Percentiles rank a stretch among this genome's conserved stretches.
Conservation (phyloP, 2,329 filamentous ascomycete genomes). For the Exophiala phaeomuriformis region DNA sequence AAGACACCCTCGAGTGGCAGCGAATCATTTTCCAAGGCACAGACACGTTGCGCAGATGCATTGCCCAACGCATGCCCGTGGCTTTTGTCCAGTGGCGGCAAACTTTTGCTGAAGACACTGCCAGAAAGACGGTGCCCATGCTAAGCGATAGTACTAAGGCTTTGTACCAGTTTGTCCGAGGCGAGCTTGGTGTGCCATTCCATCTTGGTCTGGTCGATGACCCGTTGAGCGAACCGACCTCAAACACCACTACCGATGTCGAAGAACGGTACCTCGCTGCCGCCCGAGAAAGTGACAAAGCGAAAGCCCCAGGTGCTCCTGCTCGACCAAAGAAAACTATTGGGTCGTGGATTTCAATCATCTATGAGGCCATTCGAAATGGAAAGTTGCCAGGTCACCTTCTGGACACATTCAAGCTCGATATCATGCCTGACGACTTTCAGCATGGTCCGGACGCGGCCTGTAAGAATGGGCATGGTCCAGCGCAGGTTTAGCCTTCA, state of each 20-base stretch:
- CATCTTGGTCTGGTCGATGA: constrained; percentile 32
- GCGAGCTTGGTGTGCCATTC: constrained; percentile 31
- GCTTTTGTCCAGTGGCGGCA: not conserved
- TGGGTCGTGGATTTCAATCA: constrained; percentile 27
- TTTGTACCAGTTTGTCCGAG: constrained; percentile 35
- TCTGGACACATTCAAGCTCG: not conserved
- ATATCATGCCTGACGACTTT: not conserved
- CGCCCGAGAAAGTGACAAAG: not conserved
- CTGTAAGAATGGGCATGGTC: no score
- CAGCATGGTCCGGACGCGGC: no score
- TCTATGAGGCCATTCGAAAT: constrained; percentile 25
- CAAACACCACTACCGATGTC: not conserved
- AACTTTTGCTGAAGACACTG: not conserved
- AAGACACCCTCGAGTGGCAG: not conserved
- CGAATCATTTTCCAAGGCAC: not conserved
- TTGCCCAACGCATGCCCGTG: not conserved
- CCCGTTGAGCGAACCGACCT: constrained; percentile 16
- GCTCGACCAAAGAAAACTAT: constrained; percentile 23
- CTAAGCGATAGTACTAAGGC: constrained; percentile 24
- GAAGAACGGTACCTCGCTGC: no score
- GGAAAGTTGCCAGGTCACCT: constrained; percentile 8
- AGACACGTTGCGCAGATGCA: not conserved
- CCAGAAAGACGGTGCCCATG: not conserved
- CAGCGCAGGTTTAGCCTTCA: no score
- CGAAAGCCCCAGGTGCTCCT: not conserved